Base-by-base conservation (phyloP, 768 basidiomycete species). In the Leucosporidium yakuticum region DNA sequence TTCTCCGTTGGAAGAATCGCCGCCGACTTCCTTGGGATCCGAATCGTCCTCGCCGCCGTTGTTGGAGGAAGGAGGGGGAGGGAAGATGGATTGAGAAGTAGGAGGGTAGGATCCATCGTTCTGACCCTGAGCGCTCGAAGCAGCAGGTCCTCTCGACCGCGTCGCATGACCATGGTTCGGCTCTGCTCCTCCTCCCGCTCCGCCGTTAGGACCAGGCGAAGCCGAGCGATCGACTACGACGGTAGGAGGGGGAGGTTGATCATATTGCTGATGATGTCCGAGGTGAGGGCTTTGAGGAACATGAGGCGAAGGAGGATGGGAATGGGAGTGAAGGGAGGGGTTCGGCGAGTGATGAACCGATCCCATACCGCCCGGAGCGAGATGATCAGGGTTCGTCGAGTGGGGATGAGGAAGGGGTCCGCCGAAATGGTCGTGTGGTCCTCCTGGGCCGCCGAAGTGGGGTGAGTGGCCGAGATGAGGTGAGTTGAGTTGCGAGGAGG, bases 21-120 rank as follows among this genome's bases (percentile, higher is more conserved):
- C 39, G 50, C 32, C 58, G 2, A 44, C 17, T n/a, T 32, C 60
- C 1, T 50, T 50, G 56, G 51, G 34, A 34, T 55, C 36, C 39
- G 53, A 21, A 4, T n/a, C 25, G 2, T 36, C 20, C 11, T 67
- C 66, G 49, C 66, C 69, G 57, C 67, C 67, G n/a, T 67, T 66
- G 49, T 71, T 65, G 12, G 63, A 51, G 4, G 60, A 27, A 4
- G 69, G n/a, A n/a, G n/a, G n/a, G n/a, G n/a, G n/a, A n/a, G n/a
- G n/a, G n/a, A n/a, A n/a, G n/a, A n/a, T n/a, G n/a, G n/a, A n/a
- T n/a, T n/a, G n/a, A n/a, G n/a, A n/a, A n/a, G n/a, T n/a, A n/a
- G n/a, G n/a, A n/a, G n/a, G n/a, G n/a, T n/a, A n/a, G n/a, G n/a
- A n/a, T n/a, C n/a, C n/a, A n/a, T n/a, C n/a, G n/a, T n/a, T n/a